Conservation (phyloP, 116 monocot genomes). For the Zostera marina region DNA sequence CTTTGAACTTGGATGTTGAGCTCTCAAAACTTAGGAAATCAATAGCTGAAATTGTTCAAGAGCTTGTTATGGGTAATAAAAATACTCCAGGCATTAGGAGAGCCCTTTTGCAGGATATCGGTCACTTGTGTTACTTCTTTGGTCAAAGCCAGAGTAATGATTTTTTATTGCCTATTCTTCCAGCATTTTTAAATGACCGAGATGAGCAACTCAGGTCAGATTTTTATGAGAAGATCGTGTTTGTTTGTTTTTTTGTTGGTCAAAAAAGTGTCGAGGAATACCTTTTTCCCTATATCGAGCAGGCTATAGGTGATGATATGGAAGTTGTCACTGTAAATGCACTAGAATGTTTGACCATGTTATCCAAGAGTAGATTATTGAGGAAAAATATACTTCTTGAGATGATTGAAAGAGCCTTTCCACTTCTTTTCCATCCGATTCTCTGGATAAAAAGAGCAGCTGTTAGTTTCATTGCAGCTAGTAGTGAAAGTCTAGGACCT, state of each 20-base stretch:
- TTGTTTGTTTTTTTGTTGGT: constrained; percentile 91
- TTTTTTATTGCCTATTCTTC: constrained; percentile 88
- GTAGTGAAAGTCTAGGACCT: constrained; percentile 64
- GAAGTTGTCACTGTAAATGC: constrained; percentile 88
- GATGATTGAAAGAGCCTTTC: constrained; percentile 72
- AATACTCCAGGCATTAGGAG: constrained; percentile 91
- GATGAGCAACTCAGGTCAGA: constrained; percentile 82
- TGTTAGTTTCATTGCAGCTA: constrained; percentile 64
- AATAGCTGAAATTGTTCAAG: constrained; percentile 91
- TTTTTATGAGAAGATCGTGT: constrained; percentile 81
- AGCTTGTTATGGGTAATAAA: constrained; percentile 89
- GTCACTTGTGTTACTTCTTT: constrained; percentile 85
- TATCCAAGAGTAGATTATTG: constrained; percentile 67
- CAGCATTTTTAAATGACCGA: constrained; percentile 91
- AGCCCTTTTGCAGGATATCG: constrained; percentile 81
- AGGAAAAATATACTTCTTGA: constrained; percentile 67
- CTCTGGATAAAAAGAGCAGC: constrained; percentile 77
- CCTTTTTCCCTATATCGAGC: constrained; percentile 88
- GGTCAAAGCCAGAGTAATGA: constrained; percentile 90
- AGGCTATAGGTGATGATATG: constrained; percentile 70
- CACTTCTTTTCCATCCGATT: constrained; percentile 80
- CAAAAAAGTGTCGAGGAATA: constrained; percentile 92
- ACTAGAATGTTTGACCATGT: constrained; percentile 77
- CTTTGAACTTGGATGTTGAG: constrained; percentile 23
- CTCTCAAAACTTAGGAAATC: constrained; percentile 55